These are phyloP conservation scores for Colletotrichum incanum DNA, from an alignment of 2,329 filamentous ascomycete species.

Conservation along the genomic window DNA sequence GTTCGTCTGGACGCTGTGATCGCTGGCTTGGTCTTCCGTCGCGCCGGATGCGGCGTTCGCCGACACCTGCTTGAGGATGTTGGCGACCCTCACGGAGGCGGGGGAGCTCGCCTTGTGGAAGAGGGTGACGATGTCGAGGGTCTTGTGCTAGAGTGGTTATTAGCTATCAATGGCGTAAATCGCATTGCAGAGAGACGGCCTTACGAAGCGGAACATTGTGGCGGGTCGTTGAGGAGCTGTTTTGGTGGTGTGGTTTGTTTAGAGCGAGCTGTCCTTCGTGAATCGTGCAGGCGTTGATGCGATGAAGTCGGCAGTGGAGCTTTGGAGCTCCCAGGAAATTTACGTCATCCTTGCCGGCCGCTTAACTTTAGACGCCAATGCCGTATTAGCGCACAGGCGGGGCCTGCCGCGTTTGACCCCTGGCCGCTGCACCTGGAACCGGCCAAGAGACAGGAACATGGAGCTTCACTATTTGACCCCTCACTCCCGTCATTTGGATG, in stretches of 20 bases:
- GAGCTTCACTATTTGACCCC: constrained; percentile 17
- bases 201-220: constrained; percentile 66
- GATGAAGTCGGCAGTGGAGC: constrained; percentile 44
- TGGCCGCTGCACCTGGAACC: constrained; percentile 5
- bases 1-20: constrained; percentile 73
- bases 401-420: constrained; percentile 24
- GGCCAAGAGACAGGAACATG: constrained; percentile 1
- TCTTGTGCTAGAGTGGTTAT: constrained; percentile 73
- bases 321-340: constrained; percentile 37
- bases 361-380: constrained; percentile 28
- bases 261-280: constrained; percentile 23
- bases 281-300: constrained; percentile 15
- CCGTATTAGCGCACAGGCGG: constrained; percentile 32
- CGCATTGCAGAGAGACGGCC: constrained; percentile 42
- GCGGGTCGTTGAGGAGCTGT: constrained; percentile 27
- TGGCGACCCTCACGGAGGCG: constrained; percentile 80
- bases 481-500: constrained; percentile 17
- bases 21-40: constrained; percentile 82
- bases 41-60: constrained; percentile 77
- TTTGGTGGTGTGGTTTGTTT: constrained; percentile 31
- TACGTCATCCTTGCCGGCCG: constrained; percentile 42
- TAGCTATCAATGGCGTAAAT: constrained; percentile 39
- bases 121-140: constrained; percentile 92
- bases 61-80: constrained; percentile 85
- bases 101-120: constrained; percentile 89